Base-by-base conservation (phyloP, 1,284 basidiomycete species). In the Cutaneotrichosporon dermatis region DNA sequence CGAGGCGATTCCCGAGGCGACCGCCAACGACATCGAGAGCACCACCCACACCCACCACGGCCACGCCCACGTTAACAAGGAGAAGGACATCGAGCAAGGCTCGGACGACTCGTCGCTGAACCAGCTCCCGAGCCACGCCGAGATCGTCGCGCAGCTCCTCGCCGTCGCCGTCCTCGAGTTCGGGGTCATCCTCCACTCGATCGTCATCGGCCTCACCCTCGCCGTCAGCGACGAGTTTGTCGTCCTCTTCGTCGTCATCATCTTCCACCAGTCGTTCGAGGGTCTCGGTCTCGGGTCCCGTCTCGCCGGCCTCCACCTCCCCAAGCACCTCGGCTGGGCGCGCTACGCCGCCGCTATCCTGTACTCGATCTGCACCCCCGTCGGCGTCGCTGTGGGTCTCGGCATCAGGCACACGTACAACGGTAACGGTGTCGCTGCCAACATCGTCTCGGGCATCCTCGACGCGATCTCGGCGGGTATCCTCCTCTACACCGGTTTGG, bases 121-220 rank as follows among this genome's bases (percentile, higher is more conserved):
- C 40, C 61, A 62, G 5, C 37, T 54, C 8, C 66, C 70, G 3
- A 58, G 52, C 10, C 39, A 64, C 33, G 66, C 73, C 41, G 76
- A 77, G 55, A 68, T 69, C 10, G 66, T 82, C 1, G 86, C 90
- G 1, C 92, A 97, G 76, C 81, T 96, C 51, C 82, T 98, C 49
- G 93, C 67, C 37, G 75, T 79, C 25, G 76, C 64, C 13, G 73
- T 79, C 1, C 67, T 79, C 36, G 77, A 85, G 74, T 95, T 98
- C 69, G 96, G 95, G 69, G 90, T 98, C 51, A 79, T 94, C 11
- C 81, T 99, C 62, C 93, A 96, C 74, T 69, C 66, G 60, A 88
- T 97, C 45, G 84, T 99, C 66, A 92, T 99, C 67, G 95, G 95
- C 1, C 80, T 99, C 33, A 98, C 95, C 0, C 85, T 99, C 50